Conservation (phyloP, 352 stramenopile species). For the Pythium plurisporium region DNA sequence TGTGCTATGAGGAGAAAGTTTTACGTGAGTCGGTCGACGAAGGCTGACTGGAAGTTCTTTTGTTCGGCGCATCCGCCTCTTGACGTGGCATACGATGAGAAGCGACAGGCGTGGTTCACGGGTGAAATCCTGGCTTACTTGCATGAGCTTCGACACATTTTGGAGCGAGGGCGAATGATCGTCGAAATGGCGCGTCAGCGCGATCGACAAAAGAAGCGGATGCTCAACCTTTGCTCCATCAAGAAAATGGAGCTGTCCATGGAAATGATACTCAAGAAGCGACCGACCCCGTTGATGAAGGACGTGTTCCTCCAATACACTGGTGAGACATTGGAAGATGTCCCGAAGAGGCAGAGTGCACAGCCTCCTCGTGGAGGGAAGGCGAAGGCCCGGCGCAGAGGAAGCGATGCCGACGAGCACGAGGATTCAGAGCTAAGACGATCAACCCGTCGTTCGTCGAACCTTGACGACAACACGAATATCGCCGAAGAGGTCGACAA, state of each 20-base stretch:
- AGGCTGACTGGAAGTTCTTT: conserved; percentile 73
- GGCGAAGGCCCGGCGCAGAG: conserved; percentile 5
- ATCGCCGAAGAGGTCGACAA: neutral
- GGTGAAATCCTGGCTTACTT: conserved; percentile 68
- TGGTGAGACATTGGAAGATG: conserved; percentile 46
- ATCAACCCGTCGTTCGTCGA: conserved; percentile 10
- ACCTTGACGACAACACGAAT: conserved; percentile 1
- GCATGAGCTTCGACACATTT: conserved; percentile 64
- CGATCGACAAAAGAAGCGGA: conserved; percentile 78
- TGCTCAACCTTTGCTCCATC: conserved; percentile 57
- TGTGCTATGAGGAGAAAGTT: conserved; percentile 65
- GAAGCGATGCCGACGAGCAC: conserved; percentile 1
- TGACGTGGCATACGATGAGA: conserved; percentile 65
- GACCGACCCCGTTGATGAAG: conserved; percentile 63
- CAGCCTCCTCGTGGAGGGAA: neutral
- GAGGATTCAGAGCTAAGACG: conserved; percentile 7
- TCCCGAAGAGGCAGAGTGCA: conserved; percentile 31
- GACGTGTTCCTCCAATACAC: conserved; percentile 60
- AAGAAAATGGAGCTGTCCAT: conserved; percentile 63
- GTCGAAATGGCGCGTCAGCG: conserved; percentile 81
- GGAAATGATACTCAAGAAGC: conserved; percentile 76
- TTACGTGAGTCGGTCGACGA: conserved; percentile 54
- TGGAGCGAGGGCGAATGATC: conserved; percentile 81
- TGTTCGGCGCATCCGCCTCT: conserved; percentile 61
- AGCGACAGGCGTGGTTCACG: conserved; percentile 74